Evolutionary conservation across 2,329 filamentous ascomycete species (phyloP).

Genomic region (Cadophora luteo-olivacea): DNA sequence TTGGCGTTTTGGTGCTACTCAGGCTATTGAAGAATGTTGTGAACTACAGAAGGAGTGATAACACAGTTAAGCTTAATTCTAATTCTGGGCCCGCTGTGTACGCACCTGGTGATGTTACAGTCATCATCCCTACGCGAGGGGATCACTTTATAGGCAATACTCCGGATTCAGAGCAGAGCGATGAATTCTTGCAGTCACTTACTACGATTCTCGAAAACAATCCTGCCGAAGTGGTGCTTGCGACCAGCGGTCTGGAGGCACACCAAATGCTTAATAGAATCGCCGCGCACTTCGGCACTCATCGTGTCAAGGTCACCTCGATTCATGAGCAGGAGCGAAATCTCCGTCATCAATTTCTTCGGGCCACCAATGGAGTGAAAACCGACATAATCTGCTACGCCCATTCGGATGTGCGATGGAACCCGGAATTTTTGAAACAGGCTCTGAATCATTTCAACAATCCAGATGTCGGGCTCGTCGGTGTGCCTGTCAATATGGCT

Average conservation of each 20-base stretch:
- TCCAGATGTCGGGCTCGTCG: conserved; percentile 13
- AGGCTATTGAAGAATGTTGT: background rate
- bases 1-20: background rate
- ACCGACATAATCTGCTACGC: conserved; percentile 18
- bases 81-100: background rate
- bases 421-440: background rate
- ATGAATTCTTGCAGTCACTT: background rate
- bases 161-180: background rate
- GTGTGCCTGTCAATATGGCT: background rate
- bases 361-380: background rate
- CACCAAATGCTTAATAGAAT: conserved; percentile 13
- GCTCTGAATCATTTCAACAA: conserved; percentile 10
- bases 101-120: conserved; percentile 3
- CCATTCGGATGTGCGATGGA: conserved; percentile 2
- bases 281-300: background rate
- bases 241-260: conserved; percentile 2
- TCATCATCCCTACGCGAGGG: conserved; percentile 9
- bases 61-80: background rate
- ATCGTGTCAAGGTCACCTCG: conserved; percentile 16
- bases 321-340: background rate
- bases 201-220: background rate
- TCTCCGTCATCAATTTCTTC: conserved; percentile 16
- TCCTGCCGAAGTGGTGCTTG: conserved; percentile 9
- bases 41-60: background rate
- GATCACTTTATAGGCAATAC: background rate